Percentiles rank a stretch among this genome's conserved stretches.
Conservation (phyloP, 2,329 filamentous ascomycete genomes). For the Fusarium oxysporum region DNA sequence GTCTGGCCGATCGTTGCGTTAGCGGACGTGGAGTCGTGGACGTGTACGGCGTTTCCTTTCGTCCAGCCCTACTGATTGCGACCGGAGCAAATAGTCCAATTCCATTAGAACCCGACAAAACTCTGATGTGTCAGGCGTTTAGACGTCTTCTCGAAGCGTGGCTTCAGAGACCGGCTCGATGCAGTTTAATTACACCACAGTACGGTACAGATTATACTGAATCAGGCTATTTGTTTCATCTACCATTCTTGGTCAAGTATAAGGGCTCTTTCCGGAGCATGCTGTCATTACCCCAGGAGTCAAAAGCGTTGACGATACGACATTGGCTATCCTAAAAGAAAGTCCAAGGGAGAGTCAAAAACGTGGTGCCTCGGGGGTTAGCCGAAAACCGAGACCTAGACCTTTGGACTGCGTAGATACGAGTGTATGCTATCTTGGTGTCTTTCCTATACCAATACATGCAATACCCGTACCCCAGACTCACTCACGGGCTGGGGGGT, state of each 20-base stretch:
- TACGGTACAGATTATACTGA: not conserved
- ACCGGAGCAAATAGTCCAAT: constrained; percentile 25
- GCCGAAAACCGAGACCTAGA: constrained; percentile 34
- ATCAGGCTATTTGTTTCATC: not conserved
- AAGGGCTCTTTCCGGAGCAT: not conserved
- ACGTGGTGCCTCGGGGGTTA: constrained; percentile 37
- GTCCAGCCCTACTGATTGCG: constrained; percentile 1
- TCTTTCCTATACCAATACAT: not conserved
- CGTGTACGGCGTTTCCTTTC: not conserved
- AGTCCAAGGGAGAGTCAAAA: not conserved
- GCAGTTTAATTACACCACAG: not conserved
- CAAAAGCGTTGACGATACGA: constrained; percentile 9
- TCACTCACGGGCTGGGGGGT: constrained; percentile 13
- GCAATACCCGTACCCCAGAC: constrained; percentile 34
- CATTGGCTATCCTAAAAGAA: not conserved
- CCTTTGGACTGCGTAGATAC: not conserved
- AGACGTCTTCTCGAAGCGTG: constrained; percentile 5
- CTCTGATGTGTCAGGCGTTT: not conserved
- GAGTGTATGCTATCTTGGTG: not conserved
- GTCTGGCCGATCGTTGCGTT: not conserved
- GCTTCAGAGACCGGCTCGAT: not conserved
- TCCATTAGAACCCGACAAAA: not conserved
- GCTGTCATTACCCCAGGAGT: constrained; percentile 4
- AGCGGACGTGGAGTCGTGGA: not conserved
- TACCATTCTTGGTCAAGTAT: not conserved